Evolutionary conservation across 164 flowering plant species (phyloP), one percentile per base, ranked within the genome.

Genomic region (Buxus sempervirens): DNA sequence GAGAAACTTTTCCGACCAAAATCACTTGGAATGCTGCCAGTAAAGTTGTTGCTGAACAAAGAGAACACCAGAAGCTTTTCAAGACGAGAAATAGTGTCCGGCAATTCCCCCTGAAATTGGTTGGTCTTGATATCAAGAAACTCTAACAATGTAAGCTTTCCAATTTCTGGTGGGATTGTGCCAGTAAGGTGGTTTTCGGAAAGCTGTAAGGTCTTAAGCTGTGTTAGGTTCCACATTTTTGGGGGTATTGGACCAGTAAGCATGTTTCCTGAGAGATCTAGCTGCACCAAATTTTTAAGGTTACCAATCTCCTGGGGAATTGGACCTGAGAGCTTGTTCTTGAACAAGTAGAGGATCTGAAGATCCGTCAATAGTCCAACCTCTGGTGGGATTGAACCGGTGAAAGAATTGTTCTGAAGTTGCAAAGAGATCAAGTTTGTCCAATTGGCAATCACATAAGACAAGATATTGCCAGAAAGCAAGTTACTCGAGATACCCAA

Each of bases 181-280:
- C 92, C 90, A 13, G 63, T 70, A 67, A 88, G 78, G 9, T 0
- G 0, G 63, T 85, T 87, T 60, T 69, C 58, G 38, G 68, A 72
- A 56, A 78, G 53, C 59, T 71, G 69, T 66, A 78, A 62, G 1
- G 20, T 5, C 0, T 7, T 0, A 23, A 85, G 78, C 42, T 70
- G 73, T 12, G 72, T 57, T 5, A 85, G 71, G 48, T 80, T 79
- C 25, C 84, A 72, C 4, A 85, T 38, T 36, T 78, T 72, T 22
- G 74, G 56, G 51, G 90, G 90, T 62, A 89, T 83, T 15, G 76
- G 65, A 60, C 97, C 96, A 0, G 86, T 81, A 55, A 88, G 76
- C 5, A 66, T 72, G 76, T 91, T 89, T 14, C 13, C 48, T 5
- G 92, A 84, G 60, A 91, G 83, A 74, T 86, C 90, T 54, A 70